Evolutionary conservation across 768 basidiomycete species (phyloP).

Genomic region (Naematelia aurantialba): DNA sequence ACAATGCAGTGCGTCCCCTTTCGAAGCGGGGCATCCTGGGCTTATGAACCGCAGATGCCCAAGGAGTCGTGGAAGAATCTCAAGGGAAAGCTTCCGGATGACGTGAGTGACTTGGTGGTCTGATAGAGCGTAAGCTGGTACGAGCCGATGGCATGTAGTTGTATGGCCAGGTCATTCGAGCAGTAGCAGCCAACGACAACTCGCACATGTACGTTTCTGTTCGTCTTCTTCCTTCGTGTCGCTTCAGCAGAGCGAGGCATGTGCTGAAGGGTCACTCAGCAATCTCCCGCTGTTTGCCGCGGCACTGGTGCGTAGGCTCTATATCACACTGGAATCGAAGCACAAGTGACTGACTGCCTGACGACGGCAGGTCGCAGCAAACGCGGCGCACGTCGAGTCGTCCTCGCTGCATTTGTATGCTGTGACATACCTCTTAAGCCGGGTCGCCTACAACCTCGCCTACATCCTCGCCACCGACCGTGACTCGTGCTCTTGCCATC

Average conservation of each 20-base stretch:
- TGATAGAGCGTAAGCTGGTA: slow-evolving; percentile 23
- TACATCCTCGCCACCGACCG: slow-evolving; percentile 32
- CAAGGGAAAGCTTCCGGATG: background rate
- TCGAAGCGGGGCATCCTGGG: background rate
- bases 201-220: slow-evolving; percentile 18
- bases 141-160: slow-evolving; percentile 24
- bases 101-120: no score
- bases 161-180: slow-evolving; percentile 16
- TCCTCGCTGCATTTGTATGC: slow-evolving; percentile 20
- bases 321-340: background rate
- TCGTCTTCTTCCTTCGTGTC: no score
- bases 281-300: slow-evolving; percentile 32
- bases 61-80: background rate
- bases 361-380: slow-evolving; percentile 22
- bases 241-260: no score
- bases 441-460: slow-evolving; percentile 26
- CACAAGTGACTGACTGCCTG: background rate
- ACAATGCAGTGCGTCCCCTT: slow-evolving; percentile 17
- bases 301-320: slow-evolving; percentile 16
- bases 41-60: background rate
- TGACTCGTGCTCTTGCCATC: slow-evolving; percentile 13
- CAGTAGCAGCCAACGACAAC: slow-evolving; percentile 31
- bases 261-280: no score
- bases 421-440: slow-evolving; percentile 12
- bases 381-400: slow-evolving; percentile 26